These are phyloP conservation scores for Leccinum laetum DNA, from an alignment of 1,284 basidiomycete species.

Conservation along the genomic window DNA sequence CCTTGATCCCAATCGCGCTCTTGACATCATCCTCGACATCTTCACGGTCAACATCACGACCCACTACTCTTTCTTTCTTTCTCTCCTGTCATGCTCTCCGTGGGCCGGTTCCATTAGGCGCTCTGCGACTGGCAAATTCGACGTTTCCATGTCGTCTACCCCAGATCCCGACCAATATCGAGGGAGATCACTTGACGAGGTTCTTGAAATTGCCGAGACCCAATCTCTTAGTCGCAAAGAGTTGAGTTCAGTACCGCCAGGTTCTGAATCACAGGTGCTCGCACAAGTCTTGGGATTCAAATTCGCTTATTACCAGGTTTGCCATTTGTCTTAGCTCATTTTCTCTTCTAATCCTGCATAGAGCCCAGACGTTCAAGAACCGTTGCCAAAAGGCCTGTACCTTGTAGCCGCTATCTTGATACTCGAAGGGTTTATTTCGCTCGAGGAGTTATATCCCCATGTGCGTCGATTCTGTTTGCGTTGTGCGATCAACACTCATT, in stretches of 20 bases:
- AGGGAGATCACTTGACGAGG: slow-evolving; percentile 65
- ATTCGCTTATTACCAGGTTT: slow-evolving; percentile 85
- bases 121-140: slow-evolving; percentile 27
- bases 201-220: slow-evolving; percentile 54
- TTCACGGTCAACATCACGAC: slow-evolving; percentile 80
- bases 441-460: slow-evolving; percentile 88
- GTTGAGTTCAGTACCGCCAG: slow-evolving; percentile 19
- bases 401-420: slow-evolving; percentile 87
- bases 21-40: slow-evolving; percentile 94
- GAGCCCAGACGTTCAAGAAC: slow-evolving; percentile 57
- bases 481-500: slow-evolving; percentile 3
- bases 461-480: slow-evolving; percentile 42
- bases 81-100: slow-evolving; percentile 81
- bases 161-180: slow-evolving; percentile 44
- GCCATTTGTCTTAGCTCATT: slow-evolving; percentile 17
- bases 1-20: slow-evolving; percentile 90
- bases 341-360: slow-evolving; percentile 31
- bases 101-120: slow-evolving; percentile 59
- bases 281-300: slow-evolving; percentile 97
- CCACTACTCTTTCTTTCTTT: slow-evolving; percentile 92
- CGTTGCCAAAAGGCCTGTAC: slow-evolving; percentile 74
- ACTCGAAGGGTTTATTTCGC: slow-evolving; percentile 81
- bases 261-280: slow-evolving; percentile 59
- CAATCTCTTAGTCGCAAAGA: slow-evolving; percentile 9
- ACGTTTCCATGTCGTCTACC: slow-evolving; percentile 39